A percentile compares a stretch with the other conserved stretches of the same genome.
Evolutionary conservation across 1,139 yeast genomes (phyloP).

Genomic region (Lodderomyces elongisporus): DNA sequence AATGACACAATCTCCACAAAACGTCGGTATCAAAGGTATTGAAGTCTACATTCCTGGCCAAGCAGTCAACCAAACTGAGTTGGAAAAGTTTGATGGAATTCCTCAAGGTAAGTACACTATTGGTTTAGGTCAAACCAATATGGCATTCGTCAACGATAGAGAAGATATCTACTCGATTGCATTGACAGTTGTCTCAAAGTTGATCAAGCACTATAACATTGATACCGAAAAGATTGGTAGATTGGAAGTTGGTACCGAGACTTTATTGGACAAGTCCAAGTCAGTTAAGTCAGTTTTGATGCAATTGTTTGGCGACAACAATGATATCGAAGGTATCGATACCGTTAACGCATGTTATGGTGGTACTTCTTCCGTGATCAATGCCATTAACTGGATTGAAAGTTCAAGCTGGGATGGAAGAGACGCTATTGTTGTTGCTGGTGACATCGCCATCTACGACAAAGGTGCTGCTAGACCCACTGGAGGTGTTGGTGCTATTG

Average conservation of each 20-base stretch:
- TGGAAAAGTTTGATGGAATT: slow-evolving; percentile 81
- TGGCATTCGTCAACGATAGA: slow-evolving; percentile 95
- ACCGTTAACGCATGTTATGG: slow-evolving; percentile 98
- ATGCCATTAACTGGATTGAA: slow-evolving; percentile 94
- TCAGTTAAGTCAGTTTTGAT: slow-evolving; percentile 93
- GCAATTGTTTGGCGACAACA: slow-evolving; percentile 87
- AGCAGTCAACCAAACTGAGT: slow-evolving; percentile 83
- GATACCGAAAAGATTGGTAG: slow-evolving; percentile 85
- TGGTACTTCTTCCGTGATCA: slow-evolving; percentile 93
- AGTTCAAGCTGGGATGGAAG: slow-evolving; percentile 98
- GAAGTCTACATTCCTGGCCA: slow-evolving; percentile 83
- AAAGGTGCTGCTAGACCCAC: slow-evolving; percentile 99
- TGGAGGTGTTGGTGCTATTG: slow-evolving; percentile 99
- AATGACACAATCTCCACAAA: slow-evolving; percentile 28
- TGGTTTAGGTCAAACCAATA: slow-evolving; percentile 97
- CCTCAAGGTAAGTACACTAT: slow-evolving; percentile 96
- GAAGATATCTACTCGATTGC: slow-evolving; percentile 94
- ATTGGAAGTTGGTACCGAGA: slow-evolving; percentile 98
- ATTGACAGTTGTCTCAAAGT: slow-evolving; percentile 73
- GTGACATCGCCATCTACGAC: slow-evolving; percentile 96
- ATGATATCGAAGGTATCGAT: slow-evolving; percentile 94
- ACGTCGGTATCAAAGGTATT: slow-evolving; percentile 94
- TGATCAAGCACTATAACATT: slow-evolving; percentile 74
- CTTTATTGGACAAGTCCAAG: slow-evolving; percentile 93
- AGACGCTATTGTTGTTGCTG: slow-evolving; percentile 94